These are phyloP conservation scores for Podila verticillata DNA, from an alignment of 192 early-diverging fungal species.

Conservation along the genomic window DNA sequence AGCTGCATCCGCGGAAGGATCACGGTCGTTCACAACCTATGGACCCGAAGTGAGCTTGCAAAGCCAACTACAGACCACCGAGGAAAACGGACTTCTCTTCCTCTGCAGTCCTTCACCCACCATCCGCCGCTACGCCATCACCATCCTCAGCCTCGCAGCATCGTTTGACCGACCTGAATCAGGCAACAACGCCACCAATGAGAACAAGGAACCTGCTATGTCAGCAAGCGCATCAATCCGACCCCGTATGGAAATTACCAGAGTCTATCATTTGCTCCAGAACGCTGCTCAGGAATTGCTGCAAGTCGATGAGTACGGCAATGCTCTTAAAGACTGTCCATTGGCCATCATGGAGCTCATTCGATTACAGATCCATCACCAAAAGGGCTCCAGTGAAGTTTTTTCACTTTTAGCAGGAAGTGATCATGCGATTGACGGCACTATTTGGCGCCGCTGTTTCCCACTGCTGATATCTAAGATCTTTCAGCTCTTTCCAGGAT, in stretches of 20 bases:
- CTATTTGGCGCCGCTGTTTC: slow-evolving; percentile 77
- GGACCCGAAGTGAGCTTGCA: slow-evolving; percentile 50
- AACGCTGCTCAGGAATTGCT: slow-evolving; percentile 57
- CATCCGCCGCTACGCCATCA: slow-evolving; percentile 70
- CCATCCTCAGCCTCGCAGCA: slow-evolving; percentile 64
- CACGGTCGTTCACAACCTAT: slow-evolving; percentile 42
- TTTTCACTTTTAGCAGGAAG: slow-evolving; percentile 69
- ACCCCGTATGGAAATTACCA: slow-evolving; percentile 25
- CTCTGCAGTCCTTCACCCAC: slow-evolving; percentile 65
- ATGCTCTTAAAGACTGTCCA: slow-evolving; percentile 51
- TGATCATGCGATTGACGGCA: slow-evolving; percentile 60
- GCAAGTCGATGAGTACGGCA: slow-evolving; percentile 60
- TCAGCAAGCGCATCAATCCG: slow-evolving; percentile 26
- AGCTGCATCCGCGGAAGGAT: slow-evolving; percentile 38
- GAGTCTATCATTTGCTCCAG: slow-evolving; percentile 35
- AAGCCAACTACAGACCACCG: slow-evolving; percentile 72
- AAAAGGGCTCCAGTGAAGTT: slow-evolving; percentile 59
- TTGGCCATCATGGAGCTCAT: slow-evolving; percentile 53
- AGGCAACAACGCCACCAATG: not conserved
- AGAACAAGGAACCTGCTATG: slow-evolving; percentile 30
- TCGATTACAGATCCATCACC: slow-evolving; percentile 61
- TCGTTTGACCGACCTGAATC: slow-evolving; percentile 57
- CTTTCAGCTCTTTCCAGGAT: slow-evolving; percentile 61
- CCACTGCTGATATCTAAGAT: slow-evolving; percentile 71
- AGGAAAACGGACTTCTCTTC: slow-evolving; percentile 78